Evolutionary conservation across 805 yeast species (phyloP), one percentile per base, ranked within the genome.

Genomic region (Torulaspora gathmanii): DNA sequence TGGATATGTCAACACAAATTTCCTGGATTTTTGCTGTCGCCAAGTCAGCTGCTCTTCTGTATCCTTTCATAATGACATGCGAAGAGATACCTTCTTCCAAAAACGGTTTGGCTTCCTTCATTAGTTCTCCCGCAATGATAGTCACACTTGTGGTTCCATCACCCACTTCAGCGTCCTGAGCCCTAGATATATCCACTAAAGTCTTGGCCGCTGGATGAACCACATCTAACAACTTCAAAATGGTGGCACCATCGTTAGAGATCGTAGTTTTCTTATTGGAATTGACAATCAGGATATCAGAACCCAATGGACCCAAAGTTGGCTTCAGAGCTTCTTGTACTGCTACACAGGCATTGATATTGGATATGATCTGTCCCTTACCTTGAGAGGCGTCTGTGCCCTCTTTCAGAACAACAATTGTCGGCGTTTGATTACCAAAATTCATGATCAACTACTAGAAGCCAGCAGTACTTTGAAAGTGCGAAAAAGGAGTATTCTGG

Each of bases 181-280:
- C 89, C 64, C 95, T 83, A 13, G 96, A 86, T 46, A 91, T 86
- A 64, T 91, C 95, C 43, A 91, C 99, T 55, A 91, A 72, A 49
- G 91, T 90, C 66, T 88, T 89, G 10, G 99, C 99, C 9, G 99
- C 99, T 8, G 99, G 99, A 61, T 93, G 99, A 20, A 93, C 96
- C 45, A 93, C 95, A 61, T 93, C 99, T 54, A 93, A 70, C 46
- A 93, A 74, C 63, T 84, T 87, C 64, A 93, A 73, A 57, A 93
- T 91, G 2, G 99, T 93, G 33, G 99, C 99, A 55, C 99, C 99
- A 64, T 93, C 99, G 67, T 93, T 93, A 34, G 99, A 91, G 54
- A 93, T 90, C 17, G 98, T 93, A 38, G 98, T 87, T 57, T 79
- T 82, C 44, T 95, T 95, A 58, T 78, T 80, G 13, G 83, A 76